These are phyloP conservation scores for Echeveria elegans DNA, from an alignment of 164 flowering plant genomes.

Conservation along the genomic window DNA sequence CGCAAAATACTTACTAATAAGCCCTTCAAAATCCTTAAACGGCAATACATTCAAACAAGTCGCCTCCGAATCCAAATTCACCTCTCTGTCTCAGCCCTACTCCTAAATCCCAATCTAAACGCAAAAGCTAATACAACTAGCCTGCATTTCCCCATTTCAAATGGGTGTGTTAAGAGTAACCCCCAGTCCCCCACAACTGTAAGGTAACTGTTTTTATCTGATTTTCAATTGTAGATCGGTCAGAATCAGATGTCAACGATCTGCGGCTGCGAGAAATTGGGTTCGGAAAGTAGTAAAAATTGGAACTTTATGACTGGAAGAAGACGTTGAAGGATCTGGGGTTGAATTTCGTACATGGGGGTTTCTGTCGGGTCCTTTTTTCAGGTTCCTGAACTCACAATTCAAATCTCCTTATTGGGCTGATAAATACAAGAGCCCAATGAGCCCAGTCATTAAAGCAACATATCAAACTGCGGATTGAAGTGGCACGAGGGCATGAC, in stretches of 20 bases:
- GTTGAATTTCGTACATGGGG: neutral
- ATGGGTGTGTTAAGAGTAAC: too few species aligned
- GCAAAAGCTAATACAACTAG: neutral
- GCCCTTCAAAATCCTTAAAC: constrained; percentile 66
- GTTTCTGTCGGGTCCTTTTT: neutral
- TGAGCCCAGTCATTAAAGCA: too few species aligned
- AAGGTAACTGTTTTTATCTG: neutral
- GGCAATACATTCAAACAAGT: constrained; percentile 72
- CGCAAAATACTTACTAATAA: constrained; percentile 75
- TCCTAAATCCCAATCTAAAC: neutral
- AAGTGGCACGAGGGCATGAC: neutral
- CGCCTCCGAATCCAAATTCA: constrained; percentile 63
- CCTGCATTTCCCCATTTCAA: neutral
- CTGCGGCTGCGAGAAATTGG: neutral
- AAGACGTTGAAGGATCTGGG: neutral
- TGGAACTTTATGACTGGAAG: neutral
- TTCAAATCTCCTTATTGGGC: too few species aligned
- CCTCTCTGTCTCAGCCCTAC: constrained; percentile 16
- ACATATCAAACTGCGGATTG: too few species aligned
- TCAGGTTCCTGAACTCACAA: too few species aligned
- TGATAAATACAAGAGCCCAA: too few species aligned
- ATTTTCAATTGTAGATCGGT: neutral
- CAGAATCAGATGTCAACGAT: neutral
- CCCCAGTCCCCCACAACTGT: neutral
- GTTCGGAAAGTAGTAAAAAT: neutral